Conservation (phyloP, 495 filamentous ascomycete genomes). For the Annulohypoxylon maeteangense region DNA sequence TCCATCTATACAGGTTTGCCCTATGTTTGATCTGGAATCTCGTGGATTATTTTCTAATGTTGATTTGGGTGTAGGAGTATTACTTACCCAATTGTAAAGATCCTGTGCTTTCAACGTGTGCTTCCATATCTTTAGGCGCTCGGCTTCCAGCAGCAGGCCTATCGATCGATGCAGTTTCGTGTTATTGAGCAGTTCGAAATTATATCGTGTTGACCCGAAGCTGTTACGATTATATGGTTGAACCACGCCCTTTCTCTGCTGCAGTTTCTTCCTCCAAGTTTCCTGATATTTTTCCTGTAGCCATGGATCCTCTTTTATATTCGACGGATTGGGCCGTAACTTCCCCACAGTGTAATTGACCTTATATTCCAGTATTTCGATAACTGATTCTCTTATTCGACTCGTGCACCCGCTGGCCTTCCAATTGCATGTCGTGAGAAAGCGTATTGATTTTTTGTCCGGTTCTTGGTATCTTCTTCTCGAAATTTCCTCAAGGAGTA, state of each 20-base stretch:
- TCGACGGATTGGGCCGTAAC: not conserved
- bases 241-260: not conserved
- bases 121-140: not conserved
- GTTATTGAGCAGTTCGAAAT: not conserved
- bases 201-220: not conserved
- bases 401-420: not conserved
- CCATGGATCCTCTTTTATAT: not conserved
- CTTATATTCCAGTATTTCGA: not conserved
- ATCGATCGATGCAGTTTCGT: not conserved
- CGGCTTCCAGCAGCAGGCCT: not conserved
- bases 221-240: not conserved
- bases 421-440: not conserved
- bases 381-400: not conserved
- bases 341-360: not conserved
- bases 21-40: not conserved
- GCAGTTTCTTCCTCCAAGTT: not conserved
- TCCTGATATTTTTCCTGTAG: not conserved
- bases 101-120: no score
- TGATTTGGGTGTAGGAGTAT: no score
- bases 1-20: no score
- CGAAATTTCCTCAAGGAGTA: not conserved
- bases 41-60: not conserved
- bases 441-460: not conserved
- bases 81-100: no score
- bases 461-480: not conserved